Evolutionary conservation across 1,139 yeast genomes (phyloP).

Genomic region (Pichia inconspicua): DNA sequence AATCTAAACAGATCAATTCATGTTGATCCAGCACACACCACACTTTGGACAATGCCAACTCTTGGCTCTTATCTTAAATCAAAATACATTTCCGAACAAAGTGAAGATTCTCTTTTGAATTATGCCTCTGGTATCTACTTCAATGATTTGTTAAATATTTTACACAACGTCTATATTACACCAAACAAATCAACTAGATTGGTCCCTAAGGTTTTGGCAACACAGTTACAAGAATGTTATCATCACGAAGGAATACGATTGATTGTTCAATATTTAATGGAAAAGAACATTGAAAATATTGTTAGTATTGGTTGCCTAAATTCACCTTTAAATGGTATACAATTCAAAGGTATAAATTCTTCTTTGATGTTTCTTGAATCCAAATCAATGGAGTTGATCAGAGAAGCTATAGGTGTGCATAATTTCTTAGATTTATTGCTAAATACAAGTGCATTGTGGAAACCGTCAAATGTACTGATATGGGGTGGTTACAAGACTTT

Average conservation of each 20-base stretch:
- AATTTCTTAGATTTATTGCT: slow-evolving; percentile 31
- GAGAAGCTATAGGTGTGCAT: slow-evolving; percentile 29
- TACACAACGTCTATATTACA: slow-evolving; percentile 1
- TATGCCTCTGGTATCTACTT: slow-evolving; percentile 10
- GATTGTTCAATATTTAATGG: slow-evolving; percentile 14
- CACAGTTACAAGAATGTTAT: slow-evolving; percentile 7
- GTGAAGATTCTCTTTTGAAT: neutral
- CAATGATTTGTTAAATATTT: neutral
- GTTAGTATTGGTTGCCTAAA: slow-evolving; percentile 20
- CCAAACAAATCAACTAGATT: neutral
- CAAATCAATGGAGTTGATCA: slow-evolving; percentile 33
- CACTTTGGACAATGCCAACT: neutral
- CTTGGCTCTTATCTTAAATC: slow-evolving; percentile 1
- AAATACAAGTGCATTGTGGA: slow-evolving; percentile 27
- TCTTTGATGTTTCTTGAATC: slow-evolving; percentile 27
- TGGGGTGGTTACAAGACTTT: slow-evolving; percentile 30
- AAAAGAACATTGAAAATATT: slow-evolving; percentile 13
- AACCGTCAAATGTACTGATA: slow-evolving; percentile 17
- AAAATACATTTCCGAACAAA: neutral
- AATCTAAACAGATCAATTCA: no score
- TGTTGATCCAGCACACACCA: neutral
- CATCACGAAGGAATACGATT: slow-evolving; percentile 23
- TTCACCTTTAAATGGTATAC: slow-evolving; percentile 9
- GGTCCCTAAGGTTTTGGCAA: slow-evolving; percentile 8
- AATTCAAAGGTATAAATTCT: slow-evolving; percentile 20